A percentile compares a stretch with the other conserved stretches of the same genome.
These are phyloP conservation scores for Amanita molliuscula DNA, from an alignment of 768 basidiomycete species.

Conservation along the genomic window DNA sequence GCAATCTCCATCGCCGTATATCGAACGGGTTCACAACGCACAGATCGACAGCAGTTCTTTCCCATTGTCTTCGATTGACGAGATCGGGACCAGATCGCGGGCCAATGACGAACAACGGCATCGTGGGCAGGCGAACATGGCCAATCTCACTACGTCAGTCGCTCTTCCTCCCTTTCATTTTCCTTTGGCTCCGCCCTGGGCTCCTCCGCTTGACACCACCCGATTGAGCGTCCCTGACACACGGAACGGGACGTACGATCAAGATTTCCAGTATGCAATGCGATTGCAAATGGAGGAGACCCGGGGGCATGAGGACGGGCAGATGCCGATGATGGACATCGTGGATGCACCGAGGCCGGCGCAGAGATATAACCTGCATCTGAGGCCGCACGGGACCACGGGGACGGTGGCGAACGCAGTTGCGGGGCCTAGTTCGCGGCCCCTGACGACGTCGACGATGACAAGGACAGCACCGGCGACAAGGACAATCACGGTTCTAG, in stretches of 20 bases:
- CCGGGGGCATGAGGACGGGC: not conserved
- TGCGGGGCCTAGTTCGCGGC: not conserved
- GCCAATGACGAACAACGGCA: no score
- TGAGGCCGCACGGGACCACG: not conserved
- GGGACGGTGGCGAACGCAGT: not conserved
- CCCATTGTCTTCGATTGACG: no score
- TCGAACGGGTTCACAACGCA: no score
- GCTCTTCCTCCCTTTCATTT: not conserved
- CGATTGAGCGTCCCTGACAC: not conserved
- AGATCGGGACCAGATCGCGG: no score
- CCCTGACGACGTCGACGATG: not conserved
- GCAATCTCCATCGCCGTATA: no score
- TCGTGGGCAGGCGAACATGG: no score
- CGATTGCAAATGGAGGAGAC: slow-evolving; percentile 1
- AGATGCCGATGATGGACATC: not conserved
- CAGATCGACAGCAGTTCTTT: no score
- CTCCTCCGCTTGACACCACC: no score
- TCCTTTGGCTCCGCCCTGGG: not conserved
- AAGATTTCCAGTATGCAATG: not conserved
- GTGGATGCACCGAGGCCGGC: not conserved
- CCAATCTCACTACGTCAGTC: not conserved
- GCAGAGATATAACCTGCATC: not conserved
- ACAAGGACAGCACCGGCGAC: no score
- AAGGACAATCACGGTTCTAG: not conserved
- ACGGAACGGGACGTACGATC: not conserved